phyloP scores from a whole-genome alignment of 345 rosid species.

The Euphorbia lathyris region DNA sequence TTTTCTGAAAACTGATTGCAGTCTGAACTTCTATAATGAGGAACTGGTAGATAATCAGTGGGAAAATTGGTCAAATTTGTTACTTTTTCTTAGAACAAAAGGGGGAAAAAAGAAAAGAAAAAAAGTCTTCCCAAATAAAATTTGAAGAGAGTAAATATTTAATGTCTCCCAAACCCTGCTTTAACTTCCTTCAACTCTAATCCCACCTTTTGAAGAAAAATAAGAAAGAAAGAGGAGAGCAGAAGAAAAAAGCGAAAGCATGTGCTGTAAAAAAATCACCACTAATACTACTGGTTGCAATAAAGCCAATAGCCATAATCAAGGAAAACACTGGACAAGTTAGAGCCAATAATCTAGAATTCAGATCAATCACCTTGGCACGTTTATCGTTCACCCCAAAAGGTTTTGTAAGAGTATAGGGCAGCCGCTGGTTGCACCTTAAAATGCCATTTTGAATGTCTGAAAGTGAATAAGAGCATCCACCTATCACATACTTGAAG shows the following conservation, averaged over 20 bases:
- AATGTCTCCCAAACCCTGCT: not conserved
- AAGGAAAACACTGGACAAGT: not conserved
- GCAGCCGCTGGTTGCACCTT: constrained; percentile 74
- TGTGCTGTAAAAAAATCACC: too few species aligned
- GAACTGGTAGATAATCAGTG: not conserved
- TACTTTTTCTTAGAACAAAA: not conserved
- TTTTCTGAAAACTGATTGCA: not conserved
- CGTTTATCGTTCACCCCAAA: constrained; percentile 71
- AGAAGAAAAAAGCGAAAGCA: not conserved
- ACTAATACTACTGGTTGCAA: not conserved
- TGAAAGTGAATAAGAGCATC: constrained; percentile 69
- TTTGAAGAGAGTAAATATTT: not conserved
- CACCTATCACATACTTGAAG: constrained; percentile 76
- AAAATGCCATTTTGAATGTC: constrained; percentile 82
- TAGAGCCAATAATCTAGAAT: not conserved
- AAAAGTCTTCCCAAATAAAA: not conserved
- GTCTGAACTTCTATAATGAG: not conserved
- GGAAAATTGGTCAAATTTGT: not conserved
- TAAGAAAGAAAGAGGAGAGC: too few species aligned
- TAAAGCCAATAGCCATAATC: not conserved
- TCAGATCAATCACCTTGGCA: constrained; percentile 36
- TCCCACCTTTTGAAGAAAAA: not conserved
- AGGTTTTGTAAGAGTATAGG: constrained; percentile 76
- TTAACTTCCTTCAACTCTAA: not conserved
- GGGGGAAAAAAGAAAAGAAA: not conserved